Evolutionary conservation across 2,329 filamentous ascomycete genomes (phyloP), one percentile per base, ranked within the genome.

Genomic region (Aspergillus pseudoviridinutans): DNA sequence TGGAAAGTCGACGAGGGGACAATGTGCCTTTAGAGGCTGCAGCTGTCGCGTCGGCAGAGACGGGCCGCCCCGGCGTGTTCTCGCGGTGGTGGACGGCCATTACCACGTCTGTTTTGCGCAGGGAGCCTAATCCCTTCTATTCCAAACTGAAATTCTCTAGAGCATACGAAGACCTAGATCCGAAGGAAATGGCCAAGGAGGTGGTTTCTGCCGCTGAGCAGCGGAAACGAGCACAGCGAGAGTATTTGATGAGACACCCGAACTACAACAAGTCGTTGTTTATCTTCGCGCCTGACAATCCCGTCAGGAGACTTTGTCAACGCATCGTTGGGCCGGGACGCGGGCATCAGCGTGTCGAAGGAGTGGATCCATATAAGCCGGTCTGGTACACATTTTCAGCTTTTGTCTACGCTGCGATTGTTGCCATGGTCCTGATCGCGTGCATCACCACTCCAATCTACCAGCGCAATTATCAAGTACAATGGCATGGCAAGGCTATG

Each of bases 381-480:
- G 82, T 94, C 8, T 99, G 94, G 92, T 97, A 96, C 71, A 80
- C 85, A 0, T 96, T 97, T 72, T 97, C 94, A 0, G 91, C 91
- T 3, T 89, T 99, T 66, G 90, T 97, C 55, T 99, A 99, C 72
- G 87, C 89, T 25, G 89, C 91, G 14, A 97, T 99, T 61, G 90
- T 97, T 46, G 90, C 91, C 52, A 99, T 99, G 95, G 94, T 99
- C n/a, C 76, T 97, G 49, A 83, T 99, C 53, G 94, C 94, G 29
- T 99, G 93, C 69, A 82, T 97, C 52, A 96, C 92, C 1, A 99
- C 94, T 1, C 94, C 94, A 0, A 79, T 99, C 17, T 99, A 95
- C 71, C 94, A 99, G 71, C 91, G 89, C 71, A 95, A 97, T 69
- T 93, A 92, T 66, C 73, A 84, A 54, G 78, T 73, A 5, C 86